Evolutionary conservation across 495 filamentous ascomycete species (phyloP).

Genomic region (Umbilicaria muhlenbergii): DNA sequence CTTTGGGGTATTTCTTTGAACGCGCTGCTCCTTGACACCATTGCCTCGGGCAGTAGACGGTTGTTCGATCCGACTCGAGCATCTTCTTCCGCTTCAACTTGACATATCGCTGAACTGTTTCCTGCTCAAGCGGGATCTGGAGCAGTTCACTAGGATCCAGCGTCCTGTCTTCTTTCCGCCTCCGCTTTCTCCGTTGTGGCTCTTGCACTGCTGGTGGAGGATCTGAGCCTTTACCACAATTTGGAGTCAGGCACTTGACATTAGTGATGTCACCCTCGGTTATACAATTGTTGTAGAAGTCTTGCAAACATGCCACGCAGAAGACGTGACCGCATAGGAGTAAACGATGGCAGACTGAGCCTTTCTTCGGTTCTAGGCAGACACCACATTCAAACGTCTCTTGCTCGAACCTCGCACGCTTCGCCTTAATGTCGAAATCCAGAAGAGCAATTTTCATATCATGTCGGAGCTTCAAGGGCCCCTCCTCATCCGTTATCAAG

Average conservation of each 20-base stretch:
- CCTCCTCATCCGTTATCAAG: constrained; percentile 34
- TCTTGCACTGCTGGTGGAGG: constrained; percentile 9
- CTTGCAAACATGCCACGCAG: constrained; percentile 67
- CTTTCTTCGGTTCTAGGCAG: constrained; percentile 90
- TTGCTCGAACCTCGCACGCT: constrained; percentile 57
- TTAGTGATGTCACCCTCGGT: constrained; percentile 63
- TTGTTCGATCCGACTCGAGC: constrained; percentile 78
- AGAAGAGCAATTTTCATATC: constrained; percentile 59
- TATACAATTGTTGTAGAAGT: constrained; percentile 81
- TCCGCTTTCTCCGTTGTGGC: constrained; percentile 11
- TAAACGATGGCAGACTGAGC: constrained; percentile 60
- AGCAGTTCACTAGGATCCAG: constrained; percentile 77
- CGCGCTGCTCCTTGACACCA: constrained; percentile 92
- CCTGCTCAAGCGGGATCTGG: constrained; percentile 62
- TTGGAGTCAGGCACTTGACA: constrained; percentile 62
- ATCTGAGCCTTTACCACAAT: constrained; percentile 49
- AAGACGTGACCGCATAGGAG: constrained; percentile 79
- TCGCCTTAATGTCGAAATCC: constrained; percentile 61
- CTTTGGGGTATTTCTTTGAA: constrained; percentile 65
- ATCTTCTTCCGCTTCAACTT: constrained; percentile 80
- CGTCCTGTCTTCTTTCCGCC: constrained; percentile 39
- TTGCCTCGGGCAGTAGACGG: constrained; percentile 80
- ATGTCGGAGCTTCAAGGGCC: constrained; percentile 32
- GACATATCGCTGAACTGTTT: constrained; percentile 71
- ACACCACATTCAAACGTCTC: constrained; percentile 84